Percentiles rank a stretch among this genome's conserved stretches.
Evolutionary conservation across 176 grass and related monocot genomes (phyloP).

Genomic region (Poa pratensis): DNA sequence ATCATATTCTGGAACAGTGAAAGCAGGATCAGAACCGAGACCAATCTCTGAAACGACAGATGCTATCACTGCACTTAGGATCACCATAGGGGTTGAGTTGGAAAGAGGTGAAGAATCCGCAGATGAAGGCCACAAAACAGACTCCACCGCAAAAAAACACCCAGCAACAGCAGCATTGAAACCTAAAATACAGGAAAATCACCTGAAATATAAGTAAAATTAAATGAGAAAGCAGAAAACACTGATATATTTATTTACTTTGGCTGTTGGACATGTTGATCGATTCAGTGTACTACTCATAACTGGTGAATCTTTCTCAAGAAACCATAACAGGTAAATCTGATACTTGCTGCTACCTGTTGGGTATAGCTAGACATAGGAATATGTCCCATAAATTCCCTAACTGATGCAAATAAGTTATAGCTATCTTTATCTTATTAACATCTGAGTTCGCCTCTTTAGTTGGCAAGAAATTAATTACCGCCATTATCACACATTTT

Average conservation of each 20-base stretch:
- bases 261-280: background rate
- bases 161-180: slow-evolving; percentile 96
- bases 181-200: slow-evolving; percentile 79
- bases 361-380: background rate
- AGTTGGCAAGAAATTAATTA: too few relatives aligned
- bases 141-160: slow-evolving; percentile 97
- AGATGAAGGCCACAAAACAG: slow-evolving; percentile 90
- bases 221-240: slow-evolving; percentile 42
- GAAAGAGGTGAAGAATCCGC: slow-evolving; percentile 68
- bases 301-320: background rate
- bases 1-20: slow-evolving; percentile 88
- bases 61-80: slow-evolving; percentile 95
- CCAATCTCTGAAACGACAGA: slow-evolving; percentile 91
- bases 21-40: slow-evolving; percentile 87
- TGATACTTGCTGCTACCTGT: background rate
- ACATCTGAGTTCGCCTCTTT: background rate
- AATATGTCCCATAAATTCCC: background rate
- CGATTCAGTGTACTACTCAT: slow-evolving; percentile 13
- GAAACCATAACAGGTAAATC: slow-evolving; percentile 8
- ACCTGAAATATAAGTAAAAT: slow-evolving; percentile 67
- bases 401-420: background rate
- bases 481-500: background rate
- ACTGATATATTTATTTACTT: background rate
- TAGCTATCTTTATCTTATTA: background rate
- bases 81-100: slow-evolving; percentile 88